phyloP scores from a whole-genome alignment of 306 rosid genomes.

The Senna siamea region DNA sequence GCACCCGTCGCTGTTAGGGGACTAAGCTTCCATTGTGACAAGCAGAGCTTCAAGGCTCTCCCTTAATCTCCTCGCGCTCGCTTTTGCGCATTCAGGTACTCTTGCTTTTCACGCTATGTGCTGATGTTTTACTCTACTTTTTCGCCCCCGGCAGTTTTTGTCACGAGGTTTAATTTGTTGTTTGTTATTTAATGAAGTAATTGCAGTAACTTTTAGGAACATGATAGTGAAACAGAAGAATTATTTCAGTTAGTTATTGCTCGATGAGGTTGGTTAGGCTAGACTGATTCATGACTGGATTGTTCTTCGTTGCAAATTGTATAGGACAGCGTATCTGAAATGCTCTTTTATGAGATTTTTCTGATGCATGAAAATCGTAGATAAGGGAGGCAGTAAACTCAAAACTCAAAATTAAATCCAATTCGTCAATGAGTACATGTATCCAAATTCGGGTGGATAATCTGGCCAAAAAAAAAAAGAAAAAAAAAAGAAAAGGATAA shows the following conservation, averaged over 20 bases:
- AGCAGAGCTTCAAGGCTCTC: neutral
- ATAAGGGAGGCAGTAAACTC: neutral
- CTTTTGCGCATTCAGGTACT: slow-evolving; percentile 37
- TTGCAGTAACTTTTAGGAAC: neutral
- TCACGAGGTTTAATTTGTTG: neutral
- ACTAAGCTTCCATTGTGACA: neutral
- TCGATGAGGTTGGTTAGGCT: slow-evolving; percentile 10
- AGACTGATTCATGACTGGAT: neutral
- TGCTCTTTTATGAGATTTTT: neutral
- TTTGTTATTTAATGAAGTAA: neutral
- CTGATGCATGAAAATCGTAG: neutral
- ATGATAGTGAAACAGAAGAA: neutral
- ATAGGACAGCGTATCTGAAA: neutral
- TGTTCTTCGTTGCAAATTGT: neutral
- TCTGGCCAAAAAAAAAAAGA: too few relatives aligned
- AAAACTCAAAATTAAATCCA: neutral
- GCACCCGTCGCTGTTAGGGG: neutral
- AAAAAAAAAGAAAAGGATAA: neutral
- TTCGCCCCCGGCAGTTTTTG: neutral
- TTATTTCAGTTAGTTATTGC: slow-evolving; percentile 2
- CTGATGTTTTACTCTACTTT: neutral
- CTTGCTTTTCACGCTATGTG: neutral
- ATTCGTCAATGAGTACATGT: too few relatives aligned
- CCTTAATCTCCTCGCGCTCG: too few relatives aligned
- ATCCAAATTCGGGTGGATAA: neutral